A percentile compares a stretch with the other conserved stretches of the same genome.
phyloP scores from a whole-genome alignment of 177 flowering plant species.

The Vitis hybrid region DNA sequence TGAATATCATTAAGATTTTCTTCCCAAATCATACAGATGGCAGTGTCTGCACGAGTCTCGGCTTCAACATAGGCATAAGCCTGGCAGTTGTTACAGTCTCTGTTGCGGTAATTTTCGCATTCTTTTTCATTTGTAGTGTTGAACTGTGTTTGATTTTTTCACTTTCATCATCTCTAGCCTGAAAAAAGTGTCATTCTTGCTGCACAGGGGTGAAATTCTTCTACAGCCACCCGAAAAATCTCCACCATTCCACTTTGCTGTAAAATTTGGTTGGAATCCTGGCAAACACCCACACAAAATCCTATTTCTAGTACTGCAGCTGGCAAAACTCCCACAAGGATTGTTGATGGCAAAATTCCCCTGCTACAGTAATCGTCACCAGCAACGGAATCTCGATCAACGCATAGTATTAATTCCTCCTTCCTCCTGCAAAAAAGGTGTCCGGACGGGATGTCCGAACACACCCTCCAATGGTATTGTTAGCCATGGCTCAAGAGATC shows the following conservation, averaged over 20 bases:
- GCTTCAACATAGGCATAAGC: conserved; percentile 13
- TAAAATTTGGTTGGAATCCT: conserved; percentile 2
- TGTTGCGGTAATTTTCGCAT: conserved; percentile 9
- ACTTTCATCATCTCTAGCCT: conserved; percentile 9
- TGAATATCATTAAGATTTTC: conserved; percentile 18
- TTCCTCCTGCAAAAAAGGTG: no score
- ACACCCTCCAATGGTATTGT: no score
- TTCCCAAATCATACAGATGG: conserved; percentile 25
- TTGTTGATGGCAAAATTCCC: no score
- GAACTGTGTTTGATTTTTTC: background rate
- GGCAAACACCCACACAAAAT: conserved; percentile 6
- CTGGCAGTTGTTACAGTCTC: background rate
- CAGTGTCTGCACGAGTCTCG: background rate
- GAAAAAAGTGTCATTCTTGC: background rate
- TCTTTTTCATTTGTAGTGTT: background rate
- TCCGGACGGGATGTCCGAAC: no score
- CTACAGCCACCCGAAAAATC: conserved; percentile 5
- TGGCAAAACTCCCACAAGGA: conserved; percentile 3
- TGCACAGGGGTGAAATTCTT: background rate
- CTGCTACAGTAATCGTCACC: no score
- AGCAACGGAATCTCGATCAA: no score
- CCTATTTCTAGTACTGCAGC: background rate
- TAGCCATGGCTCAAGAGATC: no score
- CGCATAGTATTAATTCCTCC: no score
- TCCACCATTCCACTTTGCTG: background rate